Evolutionary conservation across 352 stramenopile genomes (phyloP).

Genomic region (Pythium grandisporangium): DNA sequence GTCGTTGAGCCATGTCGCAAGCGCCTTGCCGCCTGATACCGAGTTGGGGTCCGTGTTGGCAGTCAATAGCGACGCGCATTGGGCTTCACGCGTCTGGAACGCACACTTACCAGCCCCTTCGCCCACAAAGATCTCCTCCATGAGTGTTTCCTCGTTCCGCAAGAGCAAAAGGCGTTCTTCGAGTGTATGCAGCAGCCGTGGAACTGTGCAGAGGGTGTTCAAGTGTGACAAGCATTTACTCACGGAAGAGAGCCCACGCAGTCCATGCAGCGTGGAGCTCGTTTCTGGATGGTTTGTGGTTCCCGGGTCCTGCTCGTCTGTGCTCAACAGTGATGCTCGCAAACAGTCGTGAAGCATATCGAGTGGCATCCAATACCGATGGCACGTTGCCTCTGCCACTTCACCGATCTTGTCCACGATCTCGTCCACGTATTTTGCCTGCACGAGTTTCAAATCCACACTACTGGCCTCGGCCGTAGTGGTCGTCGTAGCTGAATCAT

Average conservation of each 20-base stretch:
- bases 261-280: too few species aligned
- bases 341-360: conserved; percentile 11
- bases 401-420: conserved; percentile 38
- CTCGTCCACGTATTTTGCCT: conserved; percentile 32
- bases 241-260: too few species aligned
- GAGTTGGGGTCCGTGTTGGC: too few species aligned
- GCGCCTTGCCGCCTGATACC: not conserved
- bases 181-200: conserved; percentile 5
- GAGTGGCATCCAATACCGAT: conserved; percentile 34
- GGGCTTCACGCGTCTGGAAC: too few species aligned
- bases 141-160: conserved; percentile 26
- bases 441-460: conserved; percentile 17
- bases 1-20: not conserved
- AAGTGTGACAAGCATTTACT: too few species aligned
- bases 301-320: too few species aligned
- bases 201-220: not conserved
- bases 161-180: conserved; percentile 14
- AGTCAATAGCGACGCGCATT: too few species aligned
- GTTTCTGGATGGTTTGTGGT: too few species aligned
- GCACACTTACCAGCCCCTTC: too few species aligned
- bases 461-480: not conserved
- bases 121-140: conserved; percentile 7
- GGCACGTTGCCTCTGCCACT: conserved; percentile 25
- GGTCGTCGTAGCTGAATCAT: not conserved
- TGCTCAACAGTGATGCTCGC: too few species aligned